Base-by-base conservation (phyloP, 805 yeast genomes). In the Komagataella phaffii region DNA sequence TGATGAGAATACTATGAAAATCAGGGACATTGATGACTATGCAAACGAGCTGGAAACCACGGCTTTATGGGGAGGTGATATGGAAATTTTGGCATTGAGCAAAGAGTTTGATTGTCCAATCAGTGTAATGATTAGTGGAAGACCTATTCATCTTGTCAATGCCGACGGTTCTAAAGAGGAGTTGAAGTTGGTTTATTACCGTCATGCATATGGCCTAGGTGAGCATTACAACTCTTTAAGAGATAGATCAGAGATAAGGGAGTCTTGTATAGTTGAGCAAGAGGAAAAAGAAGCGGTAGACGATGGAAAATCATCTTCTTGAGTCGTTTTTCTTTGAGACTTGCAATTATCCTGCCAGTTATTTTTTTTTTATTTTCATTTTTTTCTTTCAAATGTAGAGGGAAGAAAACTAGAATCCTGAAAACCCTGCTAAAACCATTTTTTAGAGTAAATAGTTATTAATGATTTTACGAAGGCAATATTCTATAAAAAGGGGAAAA, bases 11-110 rank as follows among this genome's bases (percentile, higher is more conserved):
- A 84, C 90, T 1, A 73, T 82, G 71, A 69, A 76, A 6, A 57
- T 87, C 54, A 73, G 75, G 49, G 85, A 85, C 56, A 66, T 90
- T 24, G 82, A 77, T 44, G 78, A 77, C 19, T 93, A 93, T 63
- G 76, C 87, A 3, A 64, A 70, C 3, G 83, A 81, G 55, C 73
- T 91, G 53, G 85, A 77, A 53, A 71, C 64, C n/a, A 88, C 96
- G 0, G 81, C 95, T 0, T 78, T 86, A 72, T 91, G 99, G 99
- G 99, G 99, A 23, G 93, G 96, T 7, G 97, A 93, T 59, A 71
- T 88, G 71, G 99, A 91, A 69, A 81, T 91, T 17, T 65, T 87
- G 61, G 96, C 97, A 0, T 70, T 90, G 45, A 75, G 95, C 1
- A 74, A 79, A 53, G 79, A 77, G n/a, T 85, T 74, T 58, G 73